Conservation (phyloP, 495 filamentous ascomycete genomes). For the Lasiosphaeriaceae sp. region DNA sequence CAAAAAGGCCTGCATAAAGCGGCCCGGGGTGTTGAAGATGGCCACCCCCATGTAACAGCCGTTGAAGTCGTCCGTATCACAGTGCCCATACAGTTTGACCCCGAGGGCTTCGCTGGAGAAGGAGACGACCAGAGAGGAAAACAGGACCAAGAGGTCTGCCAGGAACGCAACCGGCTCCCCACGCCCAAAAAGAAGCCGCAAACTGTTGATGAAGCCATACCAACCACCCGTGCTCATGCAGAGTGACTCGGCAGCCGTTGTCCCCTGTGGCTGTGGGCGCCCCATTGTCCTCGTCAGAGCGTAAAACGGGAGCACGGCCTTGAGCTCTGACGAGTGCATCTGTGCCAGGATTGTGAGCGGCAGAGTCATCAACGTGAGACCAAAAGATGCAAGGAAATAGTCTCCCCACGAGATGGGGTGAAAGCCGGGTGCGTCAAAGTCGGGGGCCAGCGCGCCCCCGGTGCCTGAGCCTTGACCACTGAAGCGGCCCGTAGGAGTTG, state of each 20-base stretch:
- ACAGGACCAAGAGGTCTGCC: neutral
- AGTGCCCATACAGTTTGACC: neutral
- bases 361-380: neutral
- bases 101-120: conserved; percentile 3
- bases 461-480: neutral
- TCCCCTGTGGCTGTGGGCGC: neutral
- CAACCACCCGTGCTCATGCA: neutral
- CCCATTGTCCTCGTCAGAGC: neutral
- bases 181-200: neutral
- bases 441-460: too few relatives aligned
- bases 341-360: neutral
- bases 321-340: conserved; percentile 1
- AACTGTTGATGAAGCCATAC: neutral
- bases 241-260: neutral
- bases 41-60: conserved; percentile 1
- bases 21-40: neutral
- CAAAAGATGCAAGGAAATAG: neutral
- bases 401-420: neutral
- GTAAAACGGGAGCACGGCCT: neutral
- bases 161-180: neutral
- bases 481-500: neutral
- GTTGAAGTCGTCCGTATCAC: neutral
- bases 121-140: neutral
- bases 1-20: neutral
- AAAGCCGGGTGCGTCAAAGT: neutral